A percentile compares a stretch with the other conserved stretches of the same genome.
phyloP scores from a whole-genome alignment of 139 green algal genomes.

The Bryopsis sp. region DNA sequence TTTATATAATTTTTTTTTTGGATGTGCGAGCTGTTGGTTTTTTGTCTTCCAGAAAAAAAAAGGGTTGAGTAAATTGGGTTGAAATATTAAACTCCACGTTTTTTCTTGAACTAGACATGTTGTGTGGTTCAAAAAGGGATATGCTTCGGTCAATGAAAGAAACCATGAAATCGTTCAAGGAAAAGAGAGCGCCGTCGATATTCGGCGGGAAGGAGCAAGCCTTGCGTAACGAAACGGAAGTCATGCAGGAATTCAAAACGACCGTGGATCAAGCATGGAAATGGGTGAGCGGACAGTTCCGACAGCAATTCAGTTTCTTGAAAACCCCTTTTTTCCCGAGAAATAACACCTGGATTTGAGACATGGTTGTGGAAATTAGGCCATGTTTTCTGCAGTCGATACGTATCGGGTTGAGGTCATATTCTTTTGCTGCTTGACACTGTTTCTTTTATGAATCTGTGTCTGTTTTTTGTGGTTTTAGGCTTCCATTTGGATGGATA shows the following conservation, averaged over 20 bases:
- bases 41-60: background rate
- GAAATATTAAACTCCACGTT: background rate
- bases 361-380: no score
- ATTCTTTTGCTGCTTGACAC: background rate
- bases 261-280: constrained; percentile 9
- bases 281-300: background rate
- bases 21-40: background rate
- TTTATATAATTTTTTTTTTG: no score
- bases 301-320: background rate
- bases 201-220: background rate
- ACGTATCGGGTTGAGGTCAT: background rate
- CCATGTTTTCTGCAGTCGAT: background rate
- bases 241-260: constrained; percentile 11
- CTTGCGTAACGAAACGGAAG: background rate
- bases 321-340: background rate
- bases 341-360: no score
- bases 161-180: background rate
- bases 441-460: background rate
- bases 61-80: background rate
- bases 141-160: background rate
- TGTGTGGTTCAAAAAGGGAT: background rate
- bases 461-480: background rate
- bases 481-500: constrained; percentile 1
- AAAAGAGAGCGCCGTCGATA: background rate
- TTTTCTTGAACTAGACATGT: background rate